These are phyloP conservation scores for Aureobasidium sp. DNA, from an alignment of 2,329 filamentous ascomycete genomes.

Conservation along the genomic window DNA sequence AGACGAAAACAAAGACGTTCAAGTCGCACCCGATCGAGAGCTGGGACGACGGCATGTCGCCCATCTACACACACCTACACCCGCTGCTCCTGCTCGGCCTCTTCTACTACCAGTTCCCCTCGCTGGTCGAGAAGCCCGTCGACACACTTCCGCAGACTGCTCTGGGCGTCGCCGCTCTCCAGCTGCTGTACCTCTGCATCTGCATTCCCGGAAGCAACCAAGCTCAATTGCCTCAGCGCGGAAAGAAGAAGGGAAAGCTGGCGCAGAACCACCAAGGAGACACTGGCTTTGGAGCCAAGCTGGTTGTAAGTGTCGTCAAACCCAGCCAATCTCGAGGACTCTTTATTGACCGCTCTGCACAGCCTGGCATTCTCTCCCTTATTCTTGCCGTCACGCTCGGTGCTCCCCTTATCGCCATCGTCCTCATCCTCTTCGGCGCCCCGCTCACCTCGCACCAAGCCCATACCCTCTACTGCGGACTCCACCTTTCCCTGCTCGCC, in stretches of 20 bases:
- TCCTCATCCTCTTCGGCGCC: slow-evolving; percentile 83
- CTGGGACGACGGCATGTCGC: slow-evolving; percentile 24
- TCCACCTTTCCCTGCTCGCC: slow-evolving; percentile 73
- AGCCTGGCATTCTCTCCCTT: slow-evolving; percentile 68
- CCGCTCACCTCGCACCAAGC: slow-evolving; percentile 73
- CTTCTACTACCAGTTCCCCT: slow-evolving; percentile 56
- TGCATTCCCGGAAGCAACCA: slow-evolving; percentile 52
- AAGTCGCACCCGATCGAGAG: slow-evolving; percentile 25
- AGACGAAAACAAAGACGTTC: slow-evolving; percentile 1
- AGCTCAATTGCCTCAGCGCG: slow-evolving; percentile 25
- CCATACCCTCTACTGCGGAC: slow-evolving; percentile 73
- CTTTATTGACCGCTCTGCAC: not conserved
- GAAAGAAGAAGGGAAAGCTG: slow-evolving; percentile 43
- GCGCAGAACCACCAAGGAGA: slow-evolving; percentile 45
- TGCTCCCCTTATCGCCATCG: slow-evolving; percentile 50
- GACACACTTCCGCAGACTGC: slow-evolving; percentile 55
- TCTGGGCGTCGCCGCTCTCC: slow-evolving; percentile 56
- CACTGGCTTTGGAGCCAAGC: slow-evolving; percentile 33
- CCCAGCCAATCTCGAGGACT: not conserved
- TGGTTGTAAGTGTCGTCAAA: slow-evolving; percentile 35
- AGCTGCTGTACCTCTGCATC: slow-evolving; percentile 52
- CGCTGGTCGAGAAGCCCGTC: slow-evolving; percentile 64
- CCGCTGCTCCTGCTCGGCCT: slow-evolving; percentile 59
- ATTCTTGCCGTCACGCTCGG: slow-evolving; percentile 49
- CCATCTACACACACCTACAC: slow-evolving; percentile 56